Evolutionary conservation across 164 flowering plant genomes (phyloP), one percentile per base, ranked within the genome.

Genomic region (Brasenia schreberi): DNA sequence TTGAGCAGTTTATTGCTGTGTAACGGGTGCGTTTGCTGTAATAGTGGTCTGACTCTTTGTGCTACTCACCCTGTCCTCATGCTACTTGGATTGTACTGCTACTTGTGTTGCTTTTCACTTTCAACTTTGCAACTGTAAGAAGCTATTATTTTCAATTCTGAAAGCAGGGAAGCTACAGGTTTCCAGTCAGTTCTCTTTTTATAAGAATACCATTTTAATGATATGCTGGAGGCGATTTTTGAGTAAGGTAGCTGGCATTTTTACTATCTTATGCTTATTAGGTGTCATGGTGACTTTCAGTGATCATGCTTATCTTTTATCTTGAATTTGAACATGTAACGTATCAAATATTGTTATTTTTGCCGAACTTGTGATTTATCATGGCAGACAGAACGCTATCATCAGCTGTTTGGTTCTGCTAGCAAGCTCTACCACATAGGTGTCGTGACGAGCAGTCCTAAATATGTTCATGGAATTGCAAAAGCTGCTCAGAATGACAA

Each of bases 351-450:
- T 49, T 14, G 10, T 14, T 49, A 9, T 49, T 49, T 49, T 3
- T 49, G 56, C 16, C 9, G 10, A 49, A 49, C 12, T 49, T 9
- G 16, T 14, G 56, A 49, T 49, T 49, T 49, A 1, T 49, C 12
- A 9, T 72, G 72, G 74, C 89, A 89, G 96, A 91, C 99, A 72
- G 95, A 90, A 72, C 85, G 96, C 69, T 92, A 90, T 70, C 97
- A 87, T 77, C 90, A 86, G 76, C 87, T 90, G 60, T 92, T 90
- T 79, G 98, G 92, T 74, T 98, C 97, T 81, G 96, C 97, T 56
- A 79, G 92, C 78, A 90, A 86, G 74, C 97, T 95, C 71, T 75
- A 85, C 71, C 89, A 87, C 66, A 63, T 88, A 70, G 99, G 97
- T 43, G 61, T 92, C 56, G 4, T 49, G 4, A 49, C 14, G 16